Percentiles rank a stretch among this genome's conserved stretches.
phyloP scores from a whole-genome alignment of 1,284 basidiomycete species.

The Wolfiporia cocos region DNA sequence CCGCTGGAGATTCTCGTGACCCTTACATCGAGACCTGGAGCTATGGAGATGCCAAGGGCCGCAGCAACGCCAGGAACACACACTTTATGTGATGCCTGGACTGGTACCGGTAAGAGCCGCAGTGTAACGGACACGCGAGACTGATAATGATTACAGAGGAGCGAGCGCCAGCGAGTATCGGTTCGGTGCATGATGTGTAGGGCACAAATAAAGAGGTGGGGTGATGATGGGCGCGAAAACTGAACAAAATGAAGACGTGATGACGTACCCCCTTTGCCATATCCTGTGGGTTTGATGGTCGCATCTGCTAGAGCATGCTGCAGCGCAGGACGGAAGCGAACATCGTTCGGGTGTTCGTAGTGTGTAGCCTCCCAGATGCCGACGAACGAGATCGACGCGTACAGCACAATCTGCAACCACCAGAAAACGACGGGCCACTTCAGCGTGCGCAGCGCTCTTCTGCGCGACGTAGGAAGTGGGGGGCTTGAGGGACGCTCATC shows the following conservation, averaged over 20 bases:
- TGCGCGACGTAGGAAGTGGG: constrained; percentile 3
- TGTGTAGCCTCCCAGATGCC: constrained; percentile 16
- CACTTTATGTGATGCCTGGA: no score
- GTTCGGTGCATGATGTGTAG: constrained; percentile 1
- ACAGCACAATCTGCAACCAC: constrained; percentile 13
- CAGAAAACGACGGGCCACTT: constrained; percentile 6
- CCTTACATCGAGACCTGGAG: no score
- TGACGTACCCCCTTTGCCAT: constrained; percentile 11
- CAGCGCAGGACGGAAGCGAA: constrained; percentile 21
- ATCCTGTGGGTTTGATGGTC: constrained; percentile 17
- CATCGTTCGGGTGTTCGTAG: constrained; percentile 24
- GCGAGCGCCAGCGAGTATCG: no score
- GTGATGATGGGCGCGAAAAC: no score
- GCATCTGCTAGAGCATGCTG: constrained; percentile 15
- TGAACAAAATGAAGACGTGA: background rate
- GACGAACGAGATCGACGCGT: constrained; percentile 10
- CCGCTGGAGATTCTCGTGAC: no score
- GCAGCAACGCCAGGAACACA: no score
- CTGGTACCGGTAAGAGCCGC: no score
- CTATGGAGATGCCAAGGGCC: no score
- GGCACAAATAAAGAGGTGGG: background rate
- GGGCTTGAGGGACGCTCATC: constrained; percentile 1
- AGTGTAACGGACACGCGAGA: no score
- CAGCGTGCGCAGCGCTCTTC: background rate
- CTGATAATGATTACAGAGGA: no score